Evolutionary conservation across 257 asterid genomes (phyloP), one percentile per base, ranked within the genome.

Genomic region (Prunella vulgaris): DNA sequence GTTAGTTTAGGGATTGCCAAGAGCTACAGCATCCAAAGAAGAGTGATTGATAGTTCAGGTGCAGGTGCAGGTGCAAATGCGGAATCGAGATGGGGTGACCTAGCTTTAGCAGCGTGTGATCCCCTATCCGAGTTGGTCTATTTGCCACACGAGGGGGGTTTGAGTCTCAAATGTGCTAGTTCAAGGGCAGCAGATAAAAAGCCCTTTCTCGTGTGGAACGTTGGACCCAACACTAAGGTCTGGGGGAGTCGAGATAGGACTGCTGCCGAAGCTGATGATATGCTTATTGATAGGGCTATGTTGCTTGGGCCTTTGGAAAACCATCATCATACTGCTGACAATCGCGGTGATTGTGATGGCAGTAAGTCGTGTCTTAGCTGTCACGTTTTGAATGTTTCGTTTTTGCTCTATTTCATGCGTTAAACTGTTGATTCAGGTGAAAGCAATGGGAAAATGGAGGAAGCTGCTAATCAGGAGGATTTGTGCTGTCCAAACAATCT

Each of bases 21-120:
- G 40, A 77, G 65, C 60, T 72, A 52, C 67, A 38, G 76, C 60
- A 74, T 65, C 37, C 33, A 32, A 35, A 59, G 74, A 53, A 53
- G 80, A 48, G 38, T 52, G 77, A 71, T 74, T 35, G 46, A 57
- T 30, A 20, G 58, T 74, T 63, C 77, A 5, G 51, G 28, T n/a
- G n/a, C n/a, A 3, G 95, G 97, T 90, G 97, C 91, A 88, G 90
- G 96, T 90, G 94, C 72, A 88, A 88, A 85, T 86, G 97, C 96
- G 80, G 72, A 78, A 57, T 73, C 83, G 37, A 49, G 46, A 37
- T 58, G 54, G 56, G 80, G 33, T 28, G 33, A 80, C 74, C 71
- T 73, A 85, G 67, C 79, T 64, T 80, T 82, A 66, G 79, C 84
- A 25, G 79, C 81, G 27, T 69, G 86, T 40, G 87, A 86, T 74